Conservation (phyloP, 78 protist species). For the Dictyostelium brefeldianum region DNA sequence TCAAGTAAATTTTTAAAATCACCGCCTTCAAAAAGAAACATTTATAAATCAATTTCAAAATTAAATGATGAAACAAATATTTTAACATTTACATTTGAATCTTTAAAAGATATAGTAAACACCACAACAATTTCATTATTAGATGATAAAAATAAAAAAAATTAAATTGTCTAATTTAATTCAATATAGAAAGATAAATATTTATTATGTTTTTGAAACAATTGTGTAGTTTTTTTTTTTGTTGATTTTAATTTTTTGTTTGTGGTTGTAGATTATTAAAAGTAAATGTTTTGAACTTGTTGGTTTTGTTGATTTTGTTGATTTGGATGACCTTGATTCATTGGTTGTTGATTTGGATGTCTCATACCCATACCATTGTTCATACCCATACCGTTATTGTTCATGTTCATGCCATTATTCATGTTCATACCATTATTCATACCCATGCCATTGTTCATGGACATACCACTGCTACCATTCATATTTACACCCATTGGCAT, state of each 20-base stretch:
- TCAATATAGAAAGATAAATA: neutral
- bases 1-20: no score
- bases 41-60: no score
- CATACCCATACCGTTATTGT: neutral
- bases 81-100: no score
- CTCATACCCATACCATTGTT: neutral
- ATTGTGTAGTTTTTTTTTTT: no score
- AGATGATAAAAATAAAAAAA: constrained; percentile 5
- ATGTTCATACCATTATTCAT: neutral
- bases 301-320: neutral
- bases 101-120: no score
- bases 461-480: neutral
- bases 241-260: neutral
- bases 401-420: neutral
- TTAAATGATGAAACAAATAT: no score
- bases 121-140: no score
- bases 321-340: neutral
- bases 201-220: neutral
- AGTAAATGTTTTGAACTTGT: constrained; percentile 22
- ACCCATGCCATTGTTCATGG: neutral
- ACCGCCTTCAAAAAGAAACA: no score
- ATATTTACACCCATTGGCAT: neutral
- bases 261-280: neutral
- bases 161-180: no score
- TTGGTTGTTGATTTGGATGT: constrained; percentile 22